phyloP scores from a whole-genome alignment of 2,329 filamentous ascomycete species.

The Orbilia blumenaviensis region DNA sequence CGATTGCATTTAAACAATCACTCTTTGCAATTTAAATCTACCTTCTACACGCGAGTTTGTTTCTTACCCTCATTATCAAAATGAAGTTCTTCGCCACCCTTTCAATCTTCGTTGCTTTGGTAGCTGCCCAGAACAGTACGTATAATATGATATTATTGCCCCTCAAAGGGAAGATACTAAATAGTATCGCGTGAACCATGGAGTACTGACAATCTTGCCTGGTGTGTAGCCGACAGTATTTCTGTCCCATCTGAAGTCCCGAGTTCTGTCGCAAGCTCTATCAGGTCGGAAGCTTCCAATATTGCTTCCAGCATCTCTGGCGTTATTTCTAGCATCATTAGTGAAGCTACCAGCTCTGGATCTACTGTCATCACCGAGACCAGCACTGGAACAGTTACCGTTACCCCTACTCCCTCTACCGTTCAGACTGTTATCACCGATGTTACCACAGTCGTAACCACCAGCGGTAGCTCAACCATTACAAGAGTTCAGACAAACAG shows the following conservation, averaged over 20 bases:
- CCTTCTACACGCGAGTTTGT: too few relatives aligned
- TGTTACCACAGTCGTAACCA: background rate
- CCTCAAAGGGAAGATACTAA: too few relatives aligned
- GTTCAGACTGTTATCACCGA: background rate
- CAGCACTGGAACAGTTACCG: background rate
- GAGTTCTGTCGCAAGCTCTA: background rate
- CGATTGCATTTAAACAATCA: background rate
- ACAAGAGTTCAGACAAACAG: background rate
- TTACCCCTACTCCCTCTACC: background rate
- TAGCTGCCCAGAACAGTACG: conserved; percentile 5
- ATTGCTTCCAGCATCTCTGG: background rate
- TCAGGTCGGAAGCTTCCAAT: background rate
- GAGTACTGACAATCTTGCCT: background rate
- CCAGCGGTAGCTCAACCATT: background rate
- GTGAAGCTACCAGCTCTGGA: background rate
- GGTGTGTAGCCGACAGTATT: background rate
- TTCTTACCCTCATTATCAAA: conserved; percentile 17
- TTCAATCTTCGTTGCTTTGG: conserved; percentile 28
- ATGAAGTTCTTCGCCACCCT: conserved; percentile 37
- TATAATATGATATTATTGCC: background rate
- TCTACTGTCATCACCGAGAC: background rate
- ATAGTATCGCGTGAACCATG: background rate
- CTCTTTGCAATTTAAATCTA: background rate
- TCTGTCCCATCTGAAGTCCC: background rate
- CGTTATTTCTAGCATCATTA: background rate